A percentile compares a stretch with the other conserved stretches of the same genome.
Conservation (phyloP, 2,329 filamentous ascomycete genomes). For the Aureobasidium sp. region DNA sequence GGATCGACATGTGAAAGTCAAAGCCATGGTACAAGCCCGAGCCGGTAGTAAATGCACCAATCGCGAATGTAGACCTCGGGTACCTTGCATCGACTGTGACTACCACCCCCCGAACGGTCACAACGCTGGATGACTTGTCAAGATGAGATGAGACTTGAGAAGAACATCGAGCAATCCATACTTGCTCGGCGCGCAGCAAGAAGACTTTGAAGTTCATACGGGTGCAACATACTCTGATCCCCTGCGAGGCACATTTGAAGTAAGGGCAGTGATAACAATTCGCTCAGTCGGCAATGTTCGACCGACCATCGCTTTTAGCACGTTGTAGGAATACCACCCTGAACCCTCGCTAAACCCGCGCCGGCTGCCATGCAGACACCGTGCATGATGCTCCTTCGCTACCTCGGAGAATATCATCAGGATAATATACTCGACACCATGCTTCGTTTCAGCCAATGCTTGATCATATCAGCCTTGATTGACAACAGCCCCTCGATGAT, state of each 20-base stretch:
- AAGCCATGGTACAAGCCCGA: not conserved
- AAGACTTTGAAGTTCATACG: not conserved
- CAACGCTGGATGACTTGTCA: not conserved
- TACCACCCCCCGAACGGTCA: not conserved
- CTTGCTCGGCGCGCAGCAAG: not conserved
- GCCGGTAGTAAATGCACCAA: not conserved
- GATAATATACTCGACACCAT: constrained; percentile 6
- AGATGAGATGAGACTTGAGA: not conserved
- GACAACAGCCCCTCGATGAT: not conserved
- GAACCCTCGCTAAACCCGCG: not conserved
- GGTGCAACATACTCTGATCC: not conserved
- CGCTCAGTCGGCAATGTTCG: not conserved
- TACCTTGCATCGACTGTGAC: not conserved
- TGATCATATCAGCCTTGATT: not conserved
- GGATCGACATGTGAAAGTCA: constrained; percentile 1
- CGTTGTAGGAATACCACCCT: not conserved
- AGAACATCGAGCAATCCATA: not conserved
- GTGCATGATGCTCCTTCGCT: constrained; percentile 7
- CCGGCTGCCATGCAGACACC: not conserved
- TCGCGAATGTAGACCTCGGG: not conserved
- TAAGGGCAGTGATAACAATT: not conserved
- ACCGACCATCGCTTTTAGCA: not conserved
- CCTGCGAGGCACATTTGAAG: not conserved
- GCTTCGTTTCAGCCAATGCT: constrained; percentile 4
- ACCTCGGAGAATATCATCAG: constrained; percentile 10